Evolutionary conservation across 331 rosid genomes (phyloP).

Genomic region (Rhamnella rubrinervis): DNA sequence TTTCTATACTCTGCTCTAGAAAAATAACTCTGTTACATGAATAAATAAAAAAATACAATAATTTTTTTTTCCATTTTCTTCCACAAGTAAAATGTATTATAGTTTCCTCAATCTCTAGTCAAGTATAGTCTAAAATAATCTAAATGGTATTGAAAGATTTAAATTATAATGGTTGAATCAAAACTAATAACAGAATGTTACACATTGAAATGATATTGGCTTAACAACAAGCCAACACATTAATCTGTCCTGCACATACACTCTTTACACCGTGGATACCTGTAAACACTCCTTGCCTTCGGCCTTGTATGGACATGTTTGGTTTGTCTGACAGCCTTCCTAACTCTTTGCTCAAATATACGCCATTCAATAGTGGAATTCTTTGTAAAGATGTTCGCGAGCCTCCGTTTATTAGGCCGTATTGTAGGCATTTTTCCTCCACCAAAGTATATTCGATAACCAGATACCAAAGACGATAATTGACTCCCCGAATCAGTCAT

Average conservation of each 20-base stretch:
- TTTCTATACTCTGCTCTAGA: too few relatives aligned
- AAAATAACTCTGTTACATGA: too few relatives aligned
- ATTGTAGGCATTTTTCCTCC: conserved; percentile 92
- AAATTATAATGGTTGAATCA: conserved; percentile 1
- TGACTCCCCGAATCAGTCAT: conserved; percentile 99
- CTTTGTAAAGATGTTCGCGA: conserved; percentile 67
- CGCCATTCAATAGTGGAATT: conserved; percentile 89
- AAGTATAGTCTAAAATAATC: not conserved
- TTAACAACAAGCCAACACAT: conserved; percentile 20
- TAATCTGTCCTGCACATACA: conserved; percentile 85
- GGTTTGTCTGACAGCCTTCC: conserved; percentile 96
- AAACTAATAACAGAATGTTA: conserved; percentile 21
- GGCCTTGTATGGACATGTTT: conserved; percentile 89
- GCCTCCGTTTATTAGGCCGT: conserved; percentile 96
- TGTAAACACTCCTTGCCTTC: conserved; percentile 80
- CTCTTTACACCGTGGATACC: conserved; percentile 90
- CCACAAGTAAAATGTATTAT: too few relatives aligned
- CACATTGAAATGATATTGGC: conserved; percentile 19
- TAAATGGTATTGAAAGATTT: not conserved
- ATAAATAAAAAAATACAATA: too few relatives aligned
- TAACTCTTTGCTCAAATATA: conserved; percentile 89
- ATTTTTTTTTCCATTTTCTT: too few relatives aligned
- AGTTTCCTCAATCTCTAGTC: too few relatives aligned
- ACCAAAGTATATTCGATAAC: conserved; percentile 89
- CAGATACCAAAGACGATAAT: conserved; percentile 86